phyloP scores from a whole-genome alignment of 352 stramenopile genomes.

The Pythium volutum region DNA sequence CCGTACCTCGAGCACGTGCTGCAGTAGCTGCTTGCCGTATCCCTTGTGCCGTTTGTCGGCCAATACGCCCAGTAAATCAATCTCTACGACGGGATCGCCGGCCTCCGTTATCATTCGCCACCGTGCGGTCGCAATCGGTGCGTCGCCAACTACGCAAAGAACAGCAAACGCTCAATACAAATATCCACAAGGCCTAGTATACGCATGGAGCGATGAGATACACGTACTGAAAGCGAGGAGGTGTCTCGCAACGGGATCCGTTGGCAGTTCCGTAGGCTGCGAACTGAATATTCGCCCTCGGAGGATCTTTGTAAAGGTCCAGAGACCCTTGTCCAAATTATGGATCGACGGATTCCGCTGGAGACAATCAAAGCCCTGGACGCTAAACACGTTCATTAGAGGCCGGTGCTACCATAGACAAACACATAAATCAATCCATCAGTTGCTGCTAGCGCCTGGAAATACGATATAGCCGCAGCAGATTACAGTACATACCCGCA shows the following conservation, averaged over 20 bases:
- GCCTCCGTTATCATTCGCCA: conserved; percentile 49
- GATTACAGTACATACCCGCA: conserved; percentile 33
- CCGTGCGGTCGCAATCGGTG: conserved; percentile 51
- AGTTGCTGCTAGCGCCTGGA: neutral
- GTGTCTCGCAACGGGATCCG: conserved; percentile 44
- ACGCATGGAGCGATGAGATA: no score
- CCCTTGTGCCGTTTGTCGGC: conserved; percentile 47
- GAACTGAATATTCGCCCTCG: conserved; percentile 38
- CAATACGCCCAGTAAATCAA: conserved; percentile 63
- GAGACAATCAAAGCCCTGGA: conserved; percentile 51
- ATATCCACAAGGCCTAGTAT: neutral
- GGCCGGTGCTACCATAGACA: conserved; percentile 29
- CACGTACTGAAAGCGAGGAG: conserved; percentile 64
- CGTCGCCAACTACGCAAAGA: conserved; percentile 52
- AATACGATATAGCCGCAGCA: neutral
- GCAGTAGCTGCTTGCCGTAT: conserved; percentile 50
- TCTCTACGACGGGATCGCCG: conserved; percentile 37
- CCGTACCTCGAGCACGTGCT: conserved; percentile 45
- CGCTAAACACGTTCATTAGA: conserved; percentile 41
- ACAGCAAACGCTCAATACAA: neutral
- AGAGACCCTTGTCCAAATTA: conserved; percentile 36
- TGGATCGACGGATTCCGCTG: conserved; percentile 30
- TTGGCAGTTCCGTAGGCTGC: conserved; percentile 25
- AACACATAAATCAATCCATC: neutral
- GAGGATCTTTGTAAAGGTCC: conserved; percentile 54